Evolutionary conservation across 2,329 filamentous ascomycete species (phyloP).

Genomic region (Ustulina deusta): DNA sequence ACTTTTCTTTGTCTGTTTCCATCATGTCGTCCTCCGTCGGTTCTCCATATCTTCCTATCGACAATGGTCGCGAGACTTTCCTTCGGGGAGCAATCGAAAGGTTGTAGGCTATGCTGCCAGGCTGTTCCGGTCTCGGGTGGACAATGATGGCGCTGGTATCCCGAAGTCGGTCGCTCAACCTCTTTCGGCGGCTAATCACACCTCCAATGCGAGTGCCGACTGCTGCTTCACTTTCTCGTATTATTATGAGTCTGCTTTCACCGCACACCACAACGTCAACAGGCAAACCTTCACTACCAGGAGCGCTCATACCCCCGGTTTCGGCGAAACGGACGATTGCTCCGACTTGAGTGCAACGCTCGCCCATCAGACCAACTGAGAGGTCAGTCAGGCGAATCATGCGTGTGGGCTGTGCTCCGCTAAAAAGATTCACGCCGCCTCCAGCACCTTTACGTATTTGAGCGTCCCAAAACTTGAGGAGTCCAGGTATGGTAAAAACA

Average conservation of each 20-base stretch:
- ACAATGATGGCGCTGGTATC: slow-evolving; percentile 65
- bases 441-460: slow-evolving; percentile 64
- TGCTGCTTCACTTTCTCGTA: slow-evolving; percentile 65
- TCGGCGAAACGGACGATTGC: slow-evolving; percentile 57
- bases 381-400: slow-evolving; percentile 69
- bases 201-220: slow-evolving; percentile 59
- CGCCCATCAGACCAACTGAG: slow-evolving; percentile 65
- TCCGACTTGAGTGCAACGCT: slow-evolving; percentile 65
- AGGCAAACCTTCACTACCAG: slow-evolving; percentile 56
- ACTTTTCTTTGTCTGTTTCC: slow-evolving; percentile 45
- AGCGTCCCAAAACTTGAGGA: slow-evolving; percentile 70
- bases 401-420: slow-evolving; percentile 64
- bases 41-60: slow-evolving; percentile 35
- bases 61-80: slow-evolving; percentile 42
- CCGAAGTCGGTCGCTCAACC: slow-evolving; percentile 54
- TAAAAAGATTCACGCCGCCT: slow-evolving; percentile 67
- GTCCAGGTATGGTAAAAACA: slow-evolving; percentile 66
- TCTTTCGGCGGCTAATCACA: slow-evolving; percentile 50
- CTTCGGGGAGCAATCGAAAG: slow-evolving; percentile 55
- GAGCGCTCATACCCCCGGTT: slow-evolving; percentile 43
- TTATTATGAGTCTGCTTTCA: slow-evolving; percentile 66
- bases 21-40: slow-evolving; percentile 44
- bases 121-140: slow-evolving; percentile 59
- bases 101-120: slow-evolving; percentile 61
- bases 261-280: slow-evolving; percentile 67